Evolutionary conservation across 2,329 filamentous ascomycete species (phyloP), one percentile per base, ranked within the genome.

Genomic region (Colletotrichum horii): DNA sequence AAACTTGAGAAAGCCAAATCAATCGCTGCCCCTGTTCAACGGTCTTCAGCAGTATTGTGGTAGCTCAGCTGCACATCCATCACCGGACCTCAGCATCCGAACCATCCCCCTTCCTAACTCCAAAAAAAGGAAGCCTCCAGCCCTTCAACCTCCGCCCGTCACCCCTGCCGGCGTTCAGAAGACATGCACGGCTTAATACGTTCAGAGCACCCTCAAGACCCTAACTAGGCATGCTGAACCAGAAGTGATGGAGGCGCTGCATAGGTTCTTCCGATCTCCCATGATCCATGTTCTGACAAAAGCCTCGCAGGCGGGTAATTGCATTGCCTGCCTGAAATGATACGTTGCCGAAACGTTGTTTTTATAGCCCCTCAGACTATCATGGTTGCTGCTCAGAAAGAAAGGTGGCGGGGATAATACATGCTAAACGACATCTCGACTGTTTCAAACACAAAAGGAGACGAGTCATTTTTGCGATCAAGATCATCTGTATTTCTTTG

Each of bases 71-170:
- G 43, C 11, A 52, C 43, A 48, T 48, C 43, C n/a, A 48, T 22
- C 1, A 7, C 3, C 0, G 0, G 1, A n/a, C 38, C 38, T 48
- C 19, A n/a, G 38, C 19, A 48, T 48, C 5, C 38, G 19, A 48
- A 12, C 19, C 19, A 9, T 5, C 0, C 38, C 12, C 0, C 32
- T 34, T 12, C 4, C 11, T 22, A n/a, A 6, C 38, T 12, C 36
- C 0, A n/a, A n/a, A 9, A 1, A n/a, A 6, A 43, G 38, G 19
- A 12, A 43, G 1, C 6, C 6, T 7, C 2, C 43, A 22, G n/a
- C 43, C 1, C 22, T 48, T 1, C 43, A n/a, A 48, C 19, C 6
- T 7, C 43, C n/a, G 11, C n/a, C 43, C n/a, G 6, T 22, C 11
- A 52, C 19, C 43, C 43, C 2, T 22, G 3, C 43, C 43, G 11